Conservation (phyloP, 139 green algal species). For the Auxenochlorella protothecoides region DNA sequence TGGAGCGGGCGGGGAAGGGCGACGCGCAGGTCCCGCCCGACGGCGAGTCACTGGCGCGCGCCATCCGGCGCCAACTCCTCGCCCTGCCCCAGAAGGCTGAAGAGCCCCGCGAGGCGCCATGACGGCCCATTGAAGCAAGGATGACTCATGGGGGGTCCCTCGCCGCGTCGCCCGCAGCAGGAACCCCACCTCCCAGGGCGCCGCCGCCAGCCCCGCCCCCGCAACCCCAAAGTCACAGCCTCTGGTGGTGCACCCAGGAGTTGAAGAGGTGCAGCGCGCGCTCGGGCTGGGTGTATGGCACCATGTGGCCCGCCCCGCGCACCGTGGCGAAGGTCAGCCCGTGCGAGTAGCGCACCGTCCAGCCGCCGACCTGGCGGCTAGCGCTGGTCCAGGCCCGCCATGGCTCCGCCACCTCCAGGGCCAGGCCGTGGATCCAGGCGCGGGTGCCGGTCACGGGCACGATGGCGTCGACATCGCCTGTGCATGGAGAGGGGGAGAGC, state of each 20-base stretch:
- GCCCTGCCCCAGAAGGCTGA: too few relatives aligned
- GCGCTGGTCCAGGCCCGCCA: conserved; percentile 29
- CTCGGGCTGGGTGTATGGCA: conserved; percentile 52
- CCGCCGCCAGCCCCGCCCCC: too few relatives aligned
- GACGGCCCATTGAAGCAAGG: too few relatives aligned
- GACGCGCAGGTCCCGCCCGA: too few relatives aligned
- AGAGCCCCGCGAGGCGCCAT: too few relatives aligned
- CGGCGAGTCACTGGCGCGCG: too few relatives aligned
- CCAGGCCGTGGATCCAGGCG: conserved; percentile 38
- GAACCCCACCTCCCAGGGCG: too few relatives aligned
- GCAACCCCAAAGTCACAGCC: conserved; percentile 1
- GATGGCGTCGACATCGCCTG: conserved; percentile 65
- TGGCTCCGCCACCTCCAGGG: conserved; percentile 17
- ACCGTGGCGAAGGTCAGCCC: conserved; percentile 67
- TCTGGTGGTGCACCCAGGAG: conserved; percentile 12
- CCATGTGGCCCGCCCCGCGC: conserved; percentile 57
- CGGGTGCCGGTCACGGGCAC: conserved; percentile 50
- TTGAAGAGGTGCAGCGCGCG: conserved; percentile 40
- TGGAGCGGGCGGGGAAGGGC: too few relatives aligned
- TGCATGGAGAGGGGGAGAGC: too few relatives aligned
- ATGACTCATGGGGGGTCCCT: too few relatives aligned
- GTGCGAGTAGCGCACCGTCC: conserved; percentile 31
- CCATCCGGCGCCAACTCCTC: too few relatives aligned
- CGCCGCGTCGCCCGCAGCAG: too few relatives aligned
- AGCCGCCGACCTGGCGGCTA: conserved; percentile 47